phyloP scores from a whole-genome alignment of 805 yeast genomes.

The Yarrowia sp. region DNA sequence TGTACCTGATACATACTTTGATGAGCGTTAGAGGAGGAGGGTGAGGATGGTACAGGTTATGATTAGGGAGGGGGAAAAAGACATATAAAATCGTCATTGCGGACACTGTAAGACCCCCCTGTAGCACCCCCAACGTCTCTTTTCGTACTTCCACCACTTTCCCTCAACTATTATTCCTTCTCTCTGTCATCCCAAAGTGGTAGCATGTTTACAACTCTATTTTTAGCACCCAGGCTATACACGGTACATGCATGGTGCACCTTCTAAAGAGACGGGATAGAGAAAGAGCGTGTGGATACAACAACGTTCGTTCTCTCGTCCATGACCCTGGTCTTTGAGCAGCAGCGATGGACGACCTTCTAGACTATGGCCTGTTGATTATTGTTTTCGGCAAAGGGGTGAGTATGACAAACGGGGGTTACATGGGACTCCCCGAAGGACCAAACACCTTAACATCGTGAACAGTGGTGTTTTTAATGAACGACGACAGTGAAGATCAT shows the following conservation, averaged over 20 bases:
- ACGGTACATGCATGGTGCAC: conserved; percentile 16
- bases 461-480: too few species aligned
- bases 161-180: neutral
- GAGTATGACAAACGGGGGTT: conserved; percentile 28
- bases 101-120: neutral
- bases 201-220: conserved; percentile 38
- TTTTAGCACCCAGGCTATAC: conserved; percentile 37
- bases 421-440: too few species aligned
- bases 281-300: neutral
- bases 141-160: too few species aligned
- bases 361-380: conserved; percentile 61
- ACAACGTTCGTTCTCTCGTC: neutral
- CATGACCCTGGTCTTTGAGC: conserved; percentile 10
- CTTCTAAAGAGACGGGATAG: neutral
- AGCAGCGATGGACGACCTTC: conserved; percentile 22
- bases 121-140: too few species aligned
- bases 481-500: too few species aligned
- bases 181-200: conserved; percentile 11
- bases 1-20: too few species aligned
- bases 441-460: too few species aligned
- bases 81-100: neutral
- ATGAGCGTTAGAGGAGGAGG: too few species aligned
- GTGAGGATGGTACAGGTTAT: neutral
- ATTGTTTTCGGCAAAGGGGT: conserved; percentile 61
- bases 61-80: neutral